Percentiles rank a stretch among this genome's conserved stretches.
phyloP scores from a whole-genome alignment of 805 yeast species.

The Hanseniaspora jakobsenii region DNA sequence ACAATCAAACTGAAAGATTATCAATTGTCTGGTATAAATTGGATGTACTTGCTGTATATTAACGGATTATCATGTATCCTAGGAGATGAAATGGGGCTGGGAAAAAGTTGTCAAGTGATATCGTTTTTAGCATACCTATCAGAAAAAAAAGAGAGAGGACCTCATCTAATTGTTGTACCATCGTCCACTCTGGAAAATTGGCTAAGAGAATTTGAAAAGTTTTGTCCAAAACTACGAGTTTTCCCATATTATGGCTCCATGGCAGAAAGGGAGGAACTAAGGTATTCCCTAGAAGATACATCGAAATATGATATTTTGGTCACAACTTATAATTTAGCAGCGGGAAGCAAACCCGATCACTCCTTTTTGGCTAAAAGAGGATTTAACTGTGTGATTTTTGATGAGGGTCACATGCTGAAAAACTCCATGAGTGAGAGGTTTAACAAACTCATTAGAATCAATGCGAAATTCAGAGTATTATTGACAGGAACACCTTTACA shows the following conservation, averaged over 20 bases:
- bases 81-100: slow-evolving; percentile 98
- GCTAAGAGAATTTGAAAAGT: slow-evolving; percentile 85
- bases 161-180: slow-evolving; percentile 91
- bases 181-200: slow-evolving; percentile 94
- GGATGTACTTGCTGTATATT: slow-evolving; percentile 73
- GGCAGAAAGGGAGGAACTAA: slow-evolving; percentile 69
- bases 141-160: slow-evolving; percentile 48
- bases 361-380: slow-evolving; percentile 60
- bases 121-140: slow-evolving; percentile 79
- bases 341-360: slow-evolving; percentile 73
- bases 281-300: slow-evolving; percentile 49
- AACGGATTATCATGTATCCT: slow-evolving; percentile 77
- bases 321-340: slow-evolving; percentile 85
- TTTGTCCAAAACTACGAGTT: slow-evolving; percentile 68
- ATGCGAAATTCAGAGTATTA: slow-evolving; percentile 71
- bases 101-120: slow-evolving; percentile 93
- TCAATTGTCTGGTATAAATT: slow-evolving; percentile 94
- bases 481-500: slow-evolving; percentile 96
- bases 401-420: slow-evolving; percentile 95
- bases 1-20: slow-evolving; percentile 67
- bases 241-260: slow-evolving; percentile 92
- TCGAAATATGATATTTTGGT: slow-evolving; percentile 74
- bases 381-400: slow-evolving; percentile 84
- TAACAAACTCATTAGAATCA: slow-evolving; percentile 68
- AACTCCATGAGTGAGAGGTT: slow-evolving; percentile 83